Evolutionary conservation across 2,329 filamentous ascomycete species (phyloP).

Genomic region (Cytospora mali): DNA sequence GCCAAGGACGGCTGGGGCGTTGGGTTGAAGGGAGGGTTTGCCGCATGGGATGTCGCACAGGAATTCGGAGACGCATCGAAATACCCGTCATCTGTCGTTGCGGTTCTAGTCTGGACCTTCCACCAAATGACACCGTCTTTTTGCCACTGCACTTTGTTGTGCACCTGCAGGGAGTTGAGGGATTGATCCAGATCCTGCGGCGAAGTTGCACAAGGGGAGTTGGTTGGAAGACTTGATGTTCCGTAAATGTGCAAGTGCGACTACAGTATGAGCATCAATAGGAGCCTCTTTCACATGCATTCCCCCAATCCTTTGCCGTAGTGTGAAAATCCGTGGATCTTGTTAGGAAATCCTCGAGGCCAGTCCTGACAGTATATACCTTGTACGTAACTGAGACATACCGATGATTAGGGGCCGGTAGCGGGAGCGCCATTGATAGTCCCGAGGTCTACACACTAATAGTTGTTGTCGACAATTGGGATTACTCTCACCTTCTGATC

Average conservation of each 20-base stretch:
- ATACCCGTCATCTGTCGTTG: neutral
- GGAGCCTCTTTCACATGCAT: too few relatives aligned
- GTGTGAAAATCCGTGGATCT: neutral
- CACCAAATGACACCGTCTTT: neutral
- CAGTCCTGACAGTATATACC: neutral
- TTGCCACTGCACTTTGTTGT: neutral
- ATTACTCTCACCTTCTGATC: too few relatives aligned
- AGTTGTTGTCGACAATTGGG: neutral
- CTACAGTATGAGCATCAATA: too few relatives aligned
- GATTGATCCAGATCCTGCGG: neutral
- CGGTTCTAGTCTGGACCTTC: neutral
- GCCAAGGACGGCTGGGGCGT: slow-evolving; percentile 18
- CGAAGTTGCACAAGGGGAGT: neutral
- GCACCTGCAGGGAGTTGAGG: neutral
- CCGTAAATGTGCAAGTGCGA: neutral
- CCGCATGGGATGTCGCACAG: slow-evolving; percentile 17
- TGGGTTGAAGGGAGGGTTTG: slow-evolving; percentile 4
- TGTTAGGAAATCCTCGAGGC: neutral
- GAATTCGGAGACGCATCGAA: neutral
- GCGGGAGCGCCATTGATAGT: neutral
- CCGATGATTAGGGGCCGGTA: neutral
- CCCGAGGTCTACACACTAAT: neutral
- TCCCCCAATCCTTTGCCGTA: too few relatives aligned
- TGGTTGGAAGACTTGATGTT: neutral
- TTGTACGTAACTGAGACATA: neutral